Percentiles rank a stretch among this genome's conserved stretches.
phyloP scores from a whole-genome alignment of 2,329 filamentous ascomycete genomes.

The Penicillium glabrum region DNA sequence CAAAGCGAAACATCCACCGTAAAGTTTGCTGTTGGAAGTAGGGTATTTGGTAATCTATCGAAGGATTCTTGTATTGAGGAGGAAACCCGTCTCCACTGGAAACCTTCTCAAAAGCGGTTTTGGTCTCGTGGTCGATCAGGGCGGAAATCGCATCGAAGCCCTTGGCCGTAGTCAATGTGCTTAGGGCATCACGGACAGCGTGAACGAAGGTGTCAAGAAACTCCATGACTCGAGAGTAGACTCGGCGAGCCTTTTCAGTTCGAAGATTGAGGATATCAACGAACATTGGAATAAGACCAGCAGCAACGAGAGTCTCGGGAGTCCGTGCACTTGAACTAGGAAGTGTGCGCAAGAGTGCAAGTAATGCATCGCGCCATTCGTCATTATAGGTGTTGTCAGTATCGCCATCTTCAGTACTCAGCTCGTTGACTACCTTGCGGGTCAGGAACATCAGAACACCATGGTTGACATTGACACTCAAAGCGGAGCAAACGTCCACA shows the following conservation, averaged over 20 bases:
- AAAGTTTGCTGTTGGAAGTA: slow-evolving; percentile 92
- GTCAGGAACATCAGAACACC: slow-evolving; percentile 92
- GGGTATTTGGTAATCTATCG: slow-evolving; percentile 90
- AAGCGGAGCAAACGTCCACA: slow-evolving; percentile 80
- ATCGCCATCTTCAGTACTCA: slow-evolving; percentile 61
- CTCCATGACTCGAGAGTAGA: slow-evolving; percentile 78
- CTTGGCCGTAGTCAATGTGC: slow-evolving; percentile 74
- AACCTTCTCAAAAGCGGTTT: slow-evolving; percentile 66
- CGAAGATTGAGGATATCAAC: slow-evolving; percentile 84
- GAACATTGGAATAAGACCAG: slow-evolving; percentile 84
- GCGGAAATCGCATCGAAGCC: slow-evolving; percentile 91
- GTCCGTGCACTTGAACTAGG: slow-evolving; percentile 70
- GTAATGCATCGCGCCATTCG: slow-evolving; percentile 86
- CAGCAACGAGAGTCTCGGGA: slow-evolving; percentile 80
- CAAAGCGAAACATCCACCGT: slow-evolving; percentile 92
- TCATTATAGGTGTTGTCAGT: slow-evolving; percentile 68
- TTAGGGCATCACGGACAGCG: slow-evolving; percentile 79
- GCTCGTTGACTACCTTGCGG: slow-evolving; percentile 82
- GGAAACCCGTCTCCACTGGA: slow-evolving; percentile 70
- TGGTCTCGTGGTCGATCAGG: slow-evolving; percentile 76
- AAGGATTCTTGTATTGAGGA: slow-evolving; percentile 69
- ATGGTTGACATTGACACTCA: slow-evolving; percentile 95
- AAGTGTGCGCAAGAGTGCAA: slow-evolving; percentile 81
- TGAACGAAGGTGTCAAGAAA: slow-evolving; percentile 90
- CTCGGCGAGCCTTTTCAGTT: slow-evolving; percentile 76